Evolutionary conservation across 306 rosid species (phyloP), one percentile per base, ranked within the genome.

Genomic region (Notholithocarpus densiflorus): DNA sequence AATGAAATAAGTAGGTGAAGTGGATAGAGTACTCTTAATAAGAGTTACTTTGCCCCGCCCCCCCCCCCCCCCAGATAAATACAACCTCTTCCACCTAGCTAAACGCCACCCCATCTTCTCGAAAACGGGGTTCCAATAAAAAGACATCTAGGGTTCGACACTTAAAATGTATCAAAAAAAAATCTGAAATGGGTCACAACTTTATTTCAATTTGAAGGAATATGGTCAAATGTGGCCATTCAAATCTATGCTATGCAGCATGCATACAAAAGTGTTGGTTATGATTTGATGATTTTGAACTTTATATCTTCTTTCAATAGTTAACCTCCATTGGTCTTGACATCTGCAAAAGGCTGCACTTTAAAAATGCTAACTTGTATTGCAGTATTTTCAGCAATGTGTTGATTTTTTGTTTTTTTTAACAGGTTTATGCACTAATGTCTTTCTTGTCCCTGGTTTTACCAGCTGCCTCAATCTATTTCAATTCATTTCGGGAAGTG

Each of bases 401-500:
- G 34, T 75, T 66, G 72, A 24, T 69, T 34, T 59, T 34, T 55
- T 40, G 13, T 82, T 76, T 71, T 75, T n/a, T 59, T 48, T 86
- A 68, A 9, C 92, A 94, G 97, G 92, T 94, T 73, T 94, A 94
- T 83, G 98, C 98, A 4, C 81, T 92, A 29, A 94, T 83, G 92
- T 94, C 98, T 52, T 94, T 94, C 95, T 81, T 94, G 89, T 89
- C 97, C 79, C 98, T 94, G 59, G 89, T 94, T 78, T 12, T 88
- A 51, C 97, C 97, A 9, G 81, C 31, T 37, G 81, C 90, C 66
- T 91, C 97, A 55, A 94, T 94, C 81, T 94, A 92, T 85, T 94
- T 94, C 71, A 87, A 91, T 86, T 94, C 98, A 75, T 84, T 92
- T 21, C 88, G 95, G 56, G 98, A 94, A 94, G 97, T 92, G 97